phyloP scores from a whole-genome alignment of 371 early-diverging fungal species.

The Rhizomucor miehei region DNA sequence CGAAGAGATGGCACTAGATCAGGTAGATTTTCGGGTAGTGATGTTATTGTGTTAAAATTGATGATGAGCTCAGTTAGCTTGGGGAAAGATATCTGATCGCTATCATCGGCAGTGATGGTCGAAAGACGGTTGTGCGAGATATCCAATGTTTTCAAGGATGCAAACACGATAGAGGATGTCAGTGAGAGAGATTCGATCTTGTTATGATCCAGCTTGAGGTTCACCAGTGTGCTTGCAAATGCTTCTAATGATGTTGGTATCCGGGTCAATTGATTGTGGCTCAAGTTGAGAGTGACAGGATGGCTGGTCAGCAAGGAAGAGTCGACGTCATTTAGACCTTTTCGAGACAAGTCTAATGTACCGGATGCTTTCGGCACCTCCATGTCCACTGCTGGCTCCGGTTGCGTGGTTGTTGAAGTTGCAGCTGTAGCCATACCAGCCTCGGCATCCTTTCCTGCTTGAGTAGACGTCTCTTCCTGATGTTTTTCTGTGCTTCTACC shows the following conservation, averaged over 20 bases:
- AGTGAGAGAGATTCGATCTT: constrained; percentile 38
- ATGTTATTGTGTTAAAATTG: constrained; percentile 39
- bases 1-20: constrained; percentile 47
- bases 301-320: background rate
- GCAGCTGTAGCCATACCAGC: constrained; percentile 3
- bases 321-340: constrained; percentile 4
- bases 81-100: constrained; percentile 32
- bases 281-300: constrained; percentile 20
- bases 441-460: background rate
- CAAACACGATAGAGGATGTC: constrained; percentile 2
- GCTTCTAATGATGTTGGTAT: constrained; percentile 34
- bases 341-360: constrained; percentile 6
- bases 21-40: constrained; percentile 41
- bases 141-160: constrained; percentile 39
- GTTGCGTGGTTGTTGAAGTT: background rate
- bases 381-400: background rate
- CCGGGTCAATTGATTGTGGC: constrained; percentile 39
- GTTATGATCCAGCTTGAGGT: constrained; percentile 52
- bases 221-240: constrained; percentile 37
- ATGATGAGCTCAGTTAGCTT: constrained; percentile 42
- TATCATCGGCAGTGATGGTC: constrained; percentile 9
- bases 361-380: constrained; percentile 1
- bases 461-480: constrained; percentile 1
- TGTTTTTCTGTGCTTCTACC: background rate
- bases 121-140: constrained; percentile 55